Evolutionary conservation across 2,329 filamentous ascomycete genomes (phyloP), one percentile per base, ranked within the genome.

Genomic region (Colletotrichum chlorophyti): DNA sequence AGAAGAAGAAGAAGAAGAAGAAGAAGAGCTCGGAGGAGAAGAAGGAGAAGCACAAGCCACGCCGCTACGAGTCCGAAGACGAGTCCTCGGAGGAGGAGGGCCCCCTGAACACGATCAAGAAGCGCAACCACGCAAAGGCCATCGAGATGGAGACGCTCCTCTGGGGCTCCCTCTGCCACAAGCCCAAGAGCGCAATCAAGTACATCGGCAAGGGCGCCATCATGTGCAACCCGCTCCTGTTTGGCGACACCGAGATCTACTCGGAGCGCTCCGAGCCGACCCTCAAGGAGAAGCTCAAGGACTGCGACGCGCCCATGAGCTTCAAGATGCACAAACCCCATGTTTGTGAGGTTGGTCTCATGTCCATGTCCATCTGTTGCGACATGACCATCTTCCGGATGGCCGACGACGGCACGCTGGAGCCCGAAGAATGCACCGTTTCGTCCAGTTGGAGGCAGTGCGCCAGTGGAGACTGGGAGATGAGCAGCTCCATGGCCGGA

Each of bases 201-300:
- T 75, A 74, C 70, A 63, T 75, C 37, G 70, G 71, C 58, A 67
- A 71, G 60, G 73, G 74, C 66, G 72, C 69, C 65, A 65, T 73
- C 63, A 72, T 75, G 66, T 67, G 73, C 62, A 72, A 71, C 65
- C 71, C 72, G 19, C 60, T 75, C 21, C 63, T 74, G 9, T 65
- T 67, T 8, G 67, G 69, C 10, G 61, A 63, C 45, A 43, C 64
- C 41, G 65, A 65, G 5, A 61, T 66, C 21, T 58, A 66, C 53
- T 60, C 54, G 21, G 66, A 68, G 50, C 63, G 69, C 23, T 66
- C 65, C 14, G 63, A 66, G n/a, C 69, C 69, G 8, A 63, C 23
- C 2, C 66, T 74, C 38, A 65, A 70, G 27, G 64, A 71, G 47
- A 64, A 65, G 19, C 64, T 75, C 17, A 63, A 67, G 6, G 58